phyloP scores from a whole-genome alignment of 106 monocot genomes.

The Amphibolis antarctica region DNA sequence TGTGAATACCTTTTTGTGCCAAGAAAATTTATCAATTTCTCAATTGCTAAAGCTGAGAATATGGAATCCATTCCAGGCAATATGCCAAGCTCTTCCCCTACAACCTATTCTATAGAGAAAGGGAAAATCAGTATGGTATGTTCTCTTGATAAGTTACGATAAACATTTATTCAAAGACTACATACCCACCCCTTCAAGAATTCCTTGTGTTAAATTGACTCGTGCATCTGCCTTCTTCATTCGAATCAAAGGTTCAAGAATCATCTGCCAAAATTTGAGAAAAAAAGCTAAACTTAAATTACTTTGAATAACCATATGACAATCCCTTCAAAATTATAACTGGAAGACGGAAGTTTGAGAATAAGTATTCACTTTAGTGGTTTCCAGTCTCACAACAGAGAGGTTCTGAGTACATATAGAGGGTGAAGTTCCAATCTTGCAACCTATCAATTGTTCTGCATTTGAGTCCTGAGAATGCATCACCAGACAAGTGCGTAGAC shows the following conservation, averaged over 20 bases:
- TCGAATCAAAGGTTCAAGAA: conserved; percentile 71
- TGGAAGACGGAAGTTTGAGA: not conserved
- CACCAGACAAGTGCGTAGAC: conserved; percentile 65
- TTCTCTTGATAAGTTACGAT: too few species aligned
- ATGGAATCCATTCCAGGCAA: conserved; percentile 92
- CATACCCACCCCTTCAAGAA: conserved; percentile 81
- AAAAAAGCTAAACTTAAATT: conserved; percentile 3
- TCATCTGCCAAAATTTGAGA: conserved; percentile 38
- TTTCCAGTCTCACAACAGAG: conserved; percentile 63
- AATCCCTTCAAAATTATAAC: not conserved
- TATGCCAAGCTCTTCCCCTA: conserved; percentile 95
- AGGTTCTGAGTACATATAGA: conserved; percentile 39
- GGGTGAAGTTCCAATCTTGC: conserved; percentile 51
- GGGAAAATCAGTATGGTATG: too few species aligned
- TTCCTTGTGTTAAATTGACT: conserved; percentile 74
- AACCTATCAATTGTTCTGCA: conserved; percentile 58
- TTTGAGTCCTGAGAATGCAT: conserved; percentile 77
- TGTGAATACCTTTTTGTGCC: conserved; percentile 21
- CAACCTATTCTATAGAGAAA: conserved; percentile 50
- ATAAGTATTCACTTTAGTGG: conserved; percentile 42
- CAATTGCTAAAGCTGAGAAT: conserved; percentile 57
- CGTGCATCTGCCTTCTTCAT: conserved; percentile 88
- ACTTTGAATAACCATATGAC: too few species aligned
- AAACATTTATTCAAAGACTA: too few species aligned
- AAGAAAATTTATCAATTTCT: conserved; percentile 53